Percentiles rank a stretch among this genome's conserved stretches.
Conservation (phyloP, 179 eudicot genomes). For the Vitellaria paradoxa region DNA sequence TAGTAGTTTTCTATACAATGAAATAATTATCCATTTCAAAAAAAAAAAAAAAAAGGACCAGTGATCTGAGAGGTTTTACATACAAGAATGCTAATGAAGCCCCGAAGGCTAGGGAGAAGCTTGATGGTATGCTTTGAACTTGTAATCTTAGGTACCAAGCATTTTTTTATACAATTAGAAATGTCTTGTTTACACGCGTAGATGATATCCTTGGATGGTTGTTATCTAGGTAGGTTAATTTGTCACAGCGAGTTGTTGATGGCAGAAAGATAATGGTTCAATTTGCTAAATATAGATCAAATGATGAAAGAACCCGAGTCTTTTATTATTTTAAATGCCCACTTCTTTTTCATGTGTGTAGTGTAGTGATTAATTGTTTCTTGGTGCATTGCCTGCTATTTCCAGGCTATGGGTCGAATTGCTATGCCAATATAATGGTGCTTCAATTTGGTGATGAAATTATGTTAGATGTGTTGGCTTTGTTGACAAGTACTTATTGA, state of each 20-base stretch:
- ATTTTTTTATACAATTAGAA: too few species aligned
- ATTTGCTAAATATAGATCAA: too few species aligned
- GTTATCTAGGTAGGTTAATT: slow-evolving; percentile 8
- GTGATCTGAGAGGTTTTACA: slow-evolving; percentile 96
- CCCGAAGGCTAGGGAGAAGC: slow-evolving; percentile 82
- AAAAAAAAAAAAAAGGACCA: slow-evolving; percentile 79
- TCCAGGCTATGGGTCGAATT: too few species aligned
- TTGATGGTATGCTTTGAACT: slow-evolving; percentile 56
- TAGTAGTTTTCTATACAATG: neutral
- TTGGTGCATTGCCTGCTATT: too few species aligned
- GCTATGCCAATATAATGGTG: too few species aligned
- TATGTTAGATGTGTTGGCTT: too few species aligned
- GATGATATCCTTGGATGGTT: too few species aligned
- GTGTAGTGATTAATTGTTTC: too few species aligned
- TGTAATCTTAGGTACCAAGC: neutral
- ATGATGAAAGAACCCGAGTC: slow-evolving; percentile 78
- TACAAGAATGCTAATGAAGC: slow-evolving; percentile 97
- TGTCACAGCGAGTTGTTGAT: slow-evolving; percentile 78
- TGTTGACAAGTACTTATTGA: neutral
- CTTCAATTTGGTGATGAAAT: too few species aligned
- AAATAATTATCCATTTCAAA: too few species aligned
- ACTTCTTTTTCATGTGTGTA: too few species aligned
- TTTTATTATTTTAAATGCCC: neutral
- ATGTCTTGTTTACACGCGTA: too few species aligned
- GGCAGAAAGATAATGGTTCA: slow-evolving; percentile 99